Base-by-base conservation (phyloP, 257 asterid species). In the Solanum ossicruentum region DNA sequence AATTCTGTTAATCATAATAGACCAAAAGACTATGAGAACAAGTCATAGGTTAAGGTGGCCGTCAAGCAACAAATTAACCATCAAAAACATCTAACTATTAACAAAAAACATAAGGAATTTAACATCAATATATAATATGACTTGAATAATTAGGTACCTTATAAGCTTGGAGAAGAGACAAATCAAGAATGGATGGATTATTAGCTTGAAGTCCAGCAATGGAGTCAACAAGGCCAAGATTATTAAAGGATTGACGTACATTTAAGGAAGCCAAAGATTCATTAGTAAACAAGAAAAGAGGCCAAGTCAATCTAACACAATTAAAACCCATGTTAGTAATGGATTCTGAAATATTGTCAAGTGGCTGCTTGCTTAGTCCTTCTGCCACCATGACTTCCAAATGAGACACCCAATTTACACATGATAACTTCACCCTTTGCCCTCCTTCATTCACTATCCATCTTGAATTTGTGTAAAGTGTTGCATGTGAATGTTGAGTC, bases 251-350 rank as follows among this genome's bases (percentile, higher is more conserved):
- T 5, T 89, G 56, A 0, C 89, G 84, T 12, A 93, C 96, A 0
- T 89, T 92, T 5, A 92, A 86, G 84, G 28, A 77, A 28, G 91
- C 75, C 8, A 70, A 18, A 41, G 79, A 70, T 8, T 88, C 84
- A 84, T 93, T 75, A 4, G 97, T 93, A 89, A 90, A 93, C 97
- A 93, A 91, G 36, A 73, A 87, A 1, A 95, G 90, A 20, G 97
- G 84, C 93, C 95, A 95, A 4, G 98, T 95, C 61, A 95, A 89
- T 52, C 97, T 84, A 85, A 93, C 93, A 61, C 98, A 95, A 71
- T 93, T 93, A 85, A 95, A 93, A 8, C 98, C 98, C 57, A 85
- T 75, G 0, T 56, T 80, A 7, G 70, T 32, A 17, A 92, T 79
- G 18, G 89, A 77, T 1, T 66, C 23, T 0, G 84, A 93, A 18